These are phyloP conservation scores for Hebeloma cylindrosporum DNA, from an alignment of 768 basidiomycete species.

Conservation along the genomic window DNA sequence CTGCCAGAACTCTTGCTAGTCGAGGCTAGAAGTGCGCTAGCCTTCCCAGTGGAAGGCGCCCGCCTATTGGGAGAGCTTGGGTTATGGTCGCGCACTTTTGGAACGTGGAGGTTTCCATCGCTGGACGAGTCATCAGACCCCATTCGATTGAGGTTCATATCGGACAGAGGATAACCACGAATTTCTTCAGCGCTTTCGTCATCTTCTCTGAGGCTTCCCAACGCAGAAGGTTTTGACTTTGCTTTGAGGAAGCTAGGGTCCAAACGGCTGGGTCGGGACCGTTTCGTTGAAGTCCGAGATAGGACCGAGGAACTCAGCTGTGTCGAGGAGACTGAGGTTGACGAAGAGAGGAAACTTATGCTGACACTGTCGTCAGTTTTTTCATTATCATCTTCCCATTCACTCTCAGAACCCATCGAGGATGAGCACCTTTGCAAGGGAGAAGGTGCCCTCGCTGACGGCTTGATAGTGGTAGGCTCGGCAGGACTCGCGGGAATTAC, in stretches of 20 bases:
- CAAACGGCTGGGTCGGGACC: slow-evolving; percentile 64
- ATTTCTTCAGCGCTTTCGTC: slow-evolving; percentile 53
- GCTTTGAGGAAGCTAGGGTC: slow-evolving; percentile 70
- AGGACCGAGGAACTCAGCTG: slow-evolving; percentile 28
- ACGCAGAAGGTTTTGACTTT: slow-evolving; percentile 42
- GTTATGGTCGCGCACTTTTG: slow-evolving; percentile 39
- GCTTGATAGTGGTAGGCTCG: slow-evolving; percentile 24
- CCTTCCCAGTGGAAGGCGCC: slow-evolving; percentile 47
- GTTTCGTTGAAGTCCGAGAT: slow-evolving; percentile 37
- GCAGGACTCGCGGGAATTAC: slow-evolving; percentile 46
- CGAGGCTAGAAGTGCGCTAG: slow-evolving; percentile 23
- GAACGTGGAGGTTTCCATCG: slow-evolving; percentile 35
- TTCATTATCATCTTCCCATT: slow-evolving; percentile 90
- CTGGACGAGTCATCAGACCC: slow-evolving; percentile 32
- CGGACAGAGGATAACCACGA: slow-evolving; percentile 51
- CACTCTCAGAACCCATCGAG: slow-evolving; percentile 67
- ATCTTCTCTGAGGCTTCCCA: slow-evolving; percentile 67
- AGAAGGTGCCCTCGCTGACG: slow-evolving; percentile 26
- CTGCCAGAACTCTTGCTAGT: slow-evolving; percentile 25
- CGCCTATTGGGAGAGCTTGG: slow-evolving; percentile 50
- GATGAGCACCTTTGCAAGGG: slow-evolving; percentile 46
- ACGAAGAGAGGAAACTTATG: slow-evolving; percentile 49
- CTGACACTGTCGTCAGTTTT: slow-evolving; percentile 78
- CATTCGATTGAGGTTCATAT: slow-evolving; percentile 63
- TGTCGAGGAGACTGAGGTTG: slow-evolving; percentile 37